A percentile compares a stretch with the other conserved stretches of the same genome.
These are phyloP conservation scores for Plasmodium yoelii DNA, from an alignment of 169 alveolate genomes.

Conservation along the genomic window DNA sequence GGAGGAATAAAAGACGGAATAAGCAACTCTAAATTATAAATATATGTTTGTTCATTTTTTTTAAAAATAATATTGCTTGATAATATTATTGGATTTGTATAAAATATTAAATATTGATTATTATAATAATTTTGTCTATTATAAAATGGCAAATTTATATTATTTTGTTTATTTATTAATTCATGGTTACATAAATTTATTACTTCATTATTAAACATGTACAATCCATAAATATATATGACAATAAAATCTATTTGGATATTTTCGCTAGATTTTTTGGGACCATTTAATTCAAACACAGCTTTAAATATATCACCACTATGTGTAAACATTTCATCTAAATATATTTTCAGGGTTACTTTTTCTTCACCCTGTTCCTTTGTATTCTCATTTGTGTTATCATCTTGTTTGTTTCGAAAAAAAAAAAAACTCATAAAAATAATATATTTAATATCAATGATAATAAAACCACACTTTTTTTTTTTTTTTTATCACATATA, in stretches of 20 bases:
- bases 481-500: too few species aligned
- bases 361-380: conserved; percentile 13
- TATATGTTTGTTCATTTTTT: conserved; percentile 1
- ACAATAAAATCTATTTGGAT: conserved; percentile 33
- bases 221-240: conserved; percentile 42
- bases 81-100: conserved; percentile 39
- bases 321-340: conserved; percentile 22
- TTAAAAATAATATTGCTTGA: conserved; percentile 25
- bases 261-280: conserved; percentile 18
- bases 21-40: conserved; percentile 15
- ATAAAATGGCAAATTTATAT: conserved; percentile 43
- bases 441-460: too few species aligned
- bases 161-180: conserved; percentile 11
- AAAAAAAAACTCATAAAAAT: conserved; percentile 27
- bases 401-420: not conserved
- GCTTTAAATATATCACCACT: conserved; percentile 61
- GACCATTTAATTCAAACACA: conserved; percentile 25
- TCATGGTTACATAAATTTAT: not conserved
- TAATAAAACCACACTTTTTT: too few species aligned
- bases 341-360: conserved; percentile 15
- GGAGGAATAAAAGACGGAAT: conserved; percentile 54
- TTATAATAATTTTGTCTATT: not conserved
- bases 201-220: conserved; percentile 25
- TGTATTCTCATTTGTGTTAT: not conserved
- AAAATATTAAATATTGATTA: conserved; percentile 25